phyloP scores from a whole-genome alignment of 371 early-diverging fungal genomes.

The Syncephalastrum racemosum region DNA sequence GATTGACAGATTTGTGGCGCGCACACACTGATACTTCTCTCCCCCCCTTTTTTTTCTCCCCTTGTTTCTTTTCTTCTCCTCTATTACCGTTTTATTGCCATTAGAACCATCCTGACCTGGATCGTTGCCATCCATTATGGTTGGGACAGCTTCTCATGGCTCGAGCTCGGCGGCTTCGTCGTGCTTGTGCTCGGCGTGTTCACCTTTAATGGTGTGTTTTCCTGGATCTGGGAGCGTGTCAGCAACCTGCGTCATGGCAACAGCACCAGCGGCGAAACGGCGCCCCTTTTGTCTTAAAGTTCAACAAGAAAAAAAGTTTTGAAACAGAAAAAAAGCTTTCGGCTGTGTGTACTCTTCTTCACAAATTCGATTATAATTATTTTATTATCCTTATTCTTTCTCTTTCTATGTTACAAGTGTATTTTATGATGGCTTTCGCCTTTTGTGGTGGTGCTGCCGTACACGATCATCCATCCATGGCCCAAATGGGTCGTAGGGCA shows the following conservation, averaged over 20 bases:
- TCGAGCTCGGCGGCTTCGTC: constrained; percentile 32
- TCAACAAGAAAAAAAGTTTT: no score
- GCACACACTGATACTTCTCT: background rate
- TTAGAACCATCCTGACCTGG: constrained; percentile 44
- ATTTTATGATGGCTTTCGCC: background rate
- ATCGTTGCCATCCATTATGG: constrained; percentile 42
- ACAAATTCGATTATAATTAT: no score
- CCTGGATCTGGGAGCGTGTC: constrained; percentile 23
- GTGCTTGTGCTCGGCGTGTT: constrained; percentile 35
- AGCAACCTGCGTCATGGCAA: constrained; percentile 9
- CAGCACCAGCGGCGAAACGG: constrained; percentile 21
- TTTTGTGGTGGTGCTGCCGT: constrained; percentile 3
- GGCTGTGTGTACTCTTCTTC: no score
- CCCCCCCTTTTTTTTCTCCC: background rate
- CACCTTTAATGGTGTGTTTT: constrained; percentile 46
- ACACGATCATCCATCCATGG: constrained; percentile 21
- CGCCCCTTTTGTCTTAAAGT: constrained; percentile 35
- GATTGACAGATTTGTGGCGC: background rate
- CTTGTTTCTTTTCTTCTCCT: constrained; percentile 7
- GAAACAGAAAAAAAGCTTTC: no score
- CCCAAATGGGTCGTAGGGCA: constrained; percentile 34
- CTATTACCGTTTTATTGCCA: no score
- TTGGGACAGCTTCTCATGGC: constrained; percentile 44
- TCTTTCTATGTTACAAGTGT: background rate
- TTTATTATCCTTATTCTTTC: constrained; percentile 1